These are phyloP conservation scores for Arabis alpina DNA, from an alignment of 345 rosid species.

Conservation along the genomic window DNA sequence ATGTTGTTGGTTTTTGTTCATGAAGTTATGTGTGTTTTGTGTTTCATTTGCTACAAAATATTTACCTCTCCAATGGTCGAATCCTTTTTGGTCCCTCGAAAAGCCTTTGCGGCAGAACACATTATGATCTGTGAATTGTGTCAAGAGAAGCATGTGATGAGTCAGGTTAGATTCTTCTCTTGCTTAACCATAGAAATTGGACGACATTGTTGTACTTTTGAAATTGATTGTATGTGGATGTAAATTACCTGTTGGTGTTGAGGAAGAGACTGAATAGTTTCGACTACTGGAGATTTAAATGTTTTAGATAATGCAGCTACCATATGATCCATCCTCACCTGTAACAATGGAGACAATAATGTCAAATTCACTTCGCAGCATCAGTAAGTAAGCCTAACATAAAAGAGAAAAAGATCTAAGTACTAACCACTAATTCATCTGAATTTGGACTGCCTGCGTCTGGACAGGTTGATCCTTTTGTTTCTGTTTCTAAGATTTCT, in stretches of 20 bases:
- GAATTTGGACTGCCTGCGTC: slow-evolving; percentile 31
- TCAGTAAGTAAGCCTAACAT: background rate
- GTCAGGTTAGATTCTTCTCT: background rate
- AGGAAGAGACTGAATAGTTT: slow-evolving; percentile 88
- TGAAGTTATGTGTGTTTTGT: background rate
- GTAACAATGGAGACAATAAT: slow-evolving; percentile 23
- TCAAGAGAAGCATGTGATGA: slow-evolving; percentile 16
- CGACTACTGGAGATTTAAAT: slow-evolving; percentile 69
- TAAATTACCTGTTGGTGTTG: slow-evolving; percentile 86
- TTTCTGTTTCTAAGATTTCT: slow-evolving; percentile 71
- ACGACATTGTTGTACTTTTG: background rate
- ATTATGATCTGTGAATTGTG: slow-evolving; percentile 59
- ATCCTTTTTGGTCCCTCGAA: slow-evolving; percentile 82
- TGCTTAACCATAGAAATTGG: background rate
- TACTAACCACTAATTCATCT: slow-evolving; percentile 49
- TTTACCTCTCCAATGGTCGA: slow-evolving; percentile 66
- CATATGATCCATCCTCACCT: slow-evolving; percentile 89
- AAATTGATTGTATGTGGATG: slow-evolving; percentile 2
- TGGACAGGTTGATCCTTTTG: slow-evolving; percentile 43
- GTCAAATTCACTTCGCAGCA: background rate
- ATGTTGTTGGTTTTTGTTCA: background rate
- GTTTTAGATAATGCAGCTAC: slow-evolving; percentile 80
- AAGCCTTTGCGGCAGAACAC: slow-evolving; percentile 74
- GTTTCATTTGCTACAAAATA: background rate
- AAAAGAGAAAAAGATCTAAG: background rate